These are phyloP conservation scores for Cystoisospora suis DNA, from an alignment of 169 alveolate genomes.

Conservation along the genomic window DNA sequence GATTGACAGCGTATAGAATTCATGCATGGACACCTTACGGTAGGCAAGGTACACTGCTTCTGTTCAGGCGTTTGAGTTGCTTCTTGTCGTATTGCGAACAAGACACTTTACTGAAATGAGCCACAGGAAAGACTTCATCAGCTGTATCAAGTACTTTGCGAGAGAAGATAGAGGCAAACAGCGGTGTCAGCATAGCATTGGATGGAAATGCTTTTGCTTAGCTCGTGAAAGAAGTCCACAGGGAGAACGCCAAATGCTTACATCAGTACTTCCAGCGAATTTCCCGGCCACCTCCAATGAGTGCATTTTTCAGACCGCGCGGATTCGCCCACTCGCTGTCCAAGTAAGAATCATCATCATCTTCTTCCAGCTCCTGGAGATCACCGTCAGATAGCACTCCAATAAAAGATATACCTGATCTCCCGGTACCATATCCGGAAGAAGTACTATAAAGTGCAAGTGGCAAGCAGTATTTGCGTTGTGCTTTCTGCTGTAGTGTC, in stretches of 20 bases:
- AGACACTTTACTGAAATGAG: too few species aligned
- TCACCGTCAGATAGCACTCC: background rate
- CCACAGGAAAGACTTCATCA: too few species aligned
- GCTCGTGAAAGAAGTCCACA: background rate
- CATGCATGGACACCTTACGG: too few species aligned
- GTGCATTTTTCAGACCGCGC: slow-evolving; percentile 81
- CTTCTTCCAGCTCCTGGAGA: slow-evolving; percentile 81
- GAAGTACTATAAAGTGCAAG: background rate
- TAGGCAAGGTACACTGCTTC: too few species aligned
- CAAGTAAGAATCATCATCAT: slow-evolving; percentile 92
- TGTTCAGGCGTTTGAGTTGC: too few species aligned
- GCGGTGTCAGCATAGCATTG: too few species aligned
- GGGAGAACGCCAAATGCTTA: background rate
- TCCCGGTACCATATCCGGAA: background rate
- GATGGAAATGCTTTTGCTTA: background rate
- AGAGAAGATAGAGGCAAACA: too few species aligned
- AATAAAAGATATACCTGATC: background rate
- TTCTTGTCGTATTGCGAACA: too few species aligned
- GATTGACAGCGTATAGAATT: too few species aligned
- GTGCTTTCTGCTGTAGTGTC: too few species aligned
- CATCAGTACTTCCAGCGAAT: slow-evolving; percentile 52
- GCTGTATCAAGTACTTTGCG: too few species aligned
- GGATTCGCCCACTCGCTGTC: slow-evolving; percentile 95
- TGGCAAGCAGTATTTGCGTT: too few species aligned
- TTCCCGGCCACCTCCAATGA: slow-evolving; percentile 55